phyloP scores from a whole-genome alignment of 805 yeast species.

The Saccharomycopsis babjevae region DNA sequence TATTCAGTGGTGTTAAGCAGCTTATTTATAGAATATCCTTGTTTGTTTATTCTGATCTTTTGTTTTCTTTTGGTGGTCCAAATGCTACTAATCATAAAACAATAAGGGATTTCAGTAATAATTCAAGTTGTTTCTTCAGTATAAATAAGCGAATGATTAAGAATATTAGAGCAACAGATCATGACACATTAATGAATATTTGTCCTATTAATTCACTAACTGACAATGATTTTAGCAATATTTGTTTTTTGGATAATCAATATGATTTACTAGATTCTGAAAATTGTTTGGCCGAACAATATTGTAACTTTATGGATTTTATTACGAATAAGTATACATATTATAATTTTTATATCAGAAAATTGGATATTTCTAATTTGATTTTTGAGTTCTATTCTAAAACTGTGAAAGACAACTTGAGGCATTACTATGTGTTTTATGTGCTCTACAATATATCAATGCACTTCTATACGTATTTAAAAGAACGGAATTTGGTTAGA shows the following conservation, averaged over 20 bases:
- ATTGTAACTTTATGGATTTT: constrained; percentile 3
- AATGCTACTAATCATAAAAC: neutral
- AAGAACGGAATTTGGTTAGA: constrained; percentile 14
- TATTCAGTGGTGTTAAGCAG: constrained; percentile 12
- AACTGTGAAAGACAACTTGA: constrained; percentile 4
- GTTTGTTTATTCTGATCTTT: constrained; percentile 12
- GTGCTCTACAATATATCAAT: constrained; percentile 14
- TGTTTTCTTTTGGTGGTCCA: constrained; percentile 5
- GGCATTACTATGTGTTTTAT: constrained; percentile 15
- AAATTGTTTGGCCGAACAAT: neutral
- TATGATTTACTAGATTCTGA: constrained; percentile 4
- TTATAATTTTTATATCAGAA: constrained; percentile 15
- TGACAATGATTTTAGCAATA: constrained; percentile 8
- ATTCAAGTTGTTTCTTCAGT: constrained; percentile 3
- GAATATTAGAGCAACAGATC: constrained; percentile 3
- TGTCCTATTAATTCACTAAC: neutral
- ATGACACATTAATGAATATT: constrained; percentile 2
- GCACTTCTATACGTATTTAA: constrained; percentile 17
- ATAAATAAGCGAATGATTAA: neutral
- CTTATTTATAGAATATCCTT: constrained; percentile 7
- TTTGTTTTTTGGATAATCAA: constrained; percentile 8
- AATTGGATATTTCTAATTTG: constrained; percentile 12
- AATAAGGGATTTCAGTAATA: constrained; percentile 1
- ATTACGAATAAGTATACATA: constrained; percentile 8
- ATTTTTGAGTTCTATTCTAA: constrained; percentile 16